phyloP scores from a whole-genome alignment of 179 eudicot genomes.

The Beta corolliflora region DNA sequence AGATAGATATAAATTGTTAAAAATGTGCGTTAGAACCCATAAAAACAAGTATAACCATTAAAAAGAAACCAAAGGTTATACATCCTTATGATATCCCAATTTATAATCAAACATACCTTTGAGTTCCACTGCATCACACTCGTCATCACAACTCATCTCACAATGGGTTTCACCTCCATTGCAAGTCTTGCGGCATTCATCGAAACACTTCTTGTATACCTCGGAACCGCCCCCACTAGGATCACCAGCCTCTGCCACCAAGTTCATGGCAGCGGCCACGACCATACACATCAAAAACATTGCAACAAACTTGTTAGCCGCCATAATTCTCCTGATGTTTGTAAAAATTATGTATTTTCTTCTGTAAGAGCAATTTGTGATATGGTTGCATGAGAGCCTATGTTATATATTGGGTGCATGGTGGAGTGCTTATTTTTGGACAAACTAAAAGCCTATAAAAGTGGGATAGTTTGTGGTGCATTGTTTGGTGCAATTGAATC shows the following conservation, averaged over 20 bases:
- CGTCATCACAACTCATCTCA: constrained; percentile 29
- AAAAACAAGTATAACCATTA: background rate
- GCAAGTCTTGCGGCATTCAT: constrained; percentile 20
- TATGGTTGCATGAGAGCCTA: background rate
- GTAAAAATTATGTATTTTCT: background rate
- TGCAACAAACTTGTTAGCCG: constrained; percentile 27
- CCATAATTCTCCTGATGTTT: constrained; percentile 10
- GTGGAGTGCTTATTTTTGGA: constrained; percentile 8
- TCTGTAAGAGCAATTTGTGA: background rate
- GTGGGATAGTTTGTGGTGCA: constrained; percentile 21
- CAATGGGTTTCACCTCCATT: constrained; percentile 23
- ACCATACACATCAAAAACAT: constrained; percentile 30
- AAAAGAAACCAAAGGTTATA: background rate
- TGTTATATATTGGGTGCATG: background rate
- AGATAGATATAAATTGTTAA: too few relatives aligned
- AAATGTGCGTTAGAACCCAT: background rate
- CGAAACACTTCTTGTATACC: constrained; percentile 28
- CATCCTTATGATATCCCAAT: background rate
- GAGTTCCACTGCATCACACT: constrained; percentile 24
- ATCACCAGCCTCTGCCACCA: constrained; percentile 21
- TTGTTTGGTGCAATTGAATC: constrained; percentile 4
- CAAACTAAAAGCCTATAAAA: constrained; percentile 4
- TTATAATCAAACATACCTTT: background rate
- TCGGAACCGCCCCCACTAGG: background rate
- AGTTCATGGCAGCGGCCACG: constrained; percentile 20